Base-by-base conservation (phyloP, 139 green algal genomes). In the Yamagishiella unicocca region DNA sequence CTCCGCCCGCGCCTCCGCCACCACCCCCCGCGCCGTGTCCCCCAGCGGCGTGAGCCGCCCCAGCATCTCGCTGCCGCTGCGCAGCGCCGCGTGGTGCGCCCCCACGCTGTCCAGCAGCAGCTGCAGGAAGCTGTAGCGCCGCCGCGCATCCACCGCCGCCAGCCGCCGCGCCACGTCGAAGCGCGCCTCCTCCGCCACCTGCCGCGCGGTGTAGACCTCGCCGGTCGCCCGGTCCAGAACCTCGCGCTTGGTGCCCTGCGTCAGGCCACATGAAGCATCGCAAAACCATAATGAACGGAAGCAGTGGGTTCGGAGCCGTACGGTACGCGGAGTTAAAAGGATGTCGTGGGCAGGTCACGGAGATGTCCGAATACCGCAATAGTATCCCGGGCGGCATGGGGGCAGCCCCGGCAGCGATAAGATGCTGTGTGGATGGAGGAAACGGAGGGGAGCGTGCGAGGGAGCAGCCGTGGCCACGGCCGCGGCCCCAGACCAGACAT, bases 91-190 rank as follows among this genome's bases (percentile, higher is more conserved):
- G 81, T 78, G 66, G 64, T 87, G 81, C 5, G 81, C 81, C 17
- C 81, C 66, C 66, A 68, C 81, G 25, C 8, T 43, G 46, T 87
- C 81, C n/a, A 87, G 64, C 45, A 87, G 81, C 31, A 87, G 81
- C 81, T 87, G 81, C 45, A 85, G 79, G 79, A 85, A 85, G 78
- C 78, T 80, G 40, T 80, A 80, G 72, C 72, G 72, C 37, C 77
- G 55, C 24, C 77, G 55, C 24, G 37, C 37, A 25, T 73, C 55
- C 77, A 84, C 77, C 37, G 38, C 37, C 27, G 77, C 10, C 77
- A 84, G 77, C 77, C 77, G 55, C 55, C 77, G 55, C 37, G 77
- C 77, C 38, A 58, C 55, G 55, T 84, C 77, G 54, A 84, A 84
- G 7, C 77, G 77, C 77, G 77, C 77, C 81, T 87, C 81, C 64